Conservation (phyloP, 495 filamentous ascomycete genomes). For the Hyaloscypha finlandica region DNA sequence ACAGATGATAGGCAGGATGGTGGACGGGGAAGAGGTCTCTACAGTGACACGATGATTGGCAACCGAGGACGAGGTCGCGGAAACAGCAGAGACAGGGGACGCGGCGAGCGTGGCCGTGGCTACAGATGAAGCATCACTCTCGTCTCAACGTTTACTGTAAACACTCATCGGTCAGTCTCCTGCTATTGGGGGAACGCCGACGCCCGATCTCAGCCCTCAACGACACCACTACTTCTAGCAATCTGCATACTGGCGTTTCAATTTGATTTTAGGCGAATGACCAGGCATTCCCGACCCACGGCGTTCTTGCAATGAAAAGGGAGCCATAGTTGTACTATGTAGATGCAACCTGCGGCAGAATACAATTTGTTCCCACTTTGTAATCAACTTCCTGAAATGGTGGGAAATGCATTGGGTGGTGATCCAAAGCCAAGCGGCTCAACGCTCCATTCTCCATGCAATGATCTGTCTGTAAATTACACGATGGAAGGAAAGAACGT, state of each 20-base stretch:
- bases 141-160: background rate
- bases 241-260: background rate
- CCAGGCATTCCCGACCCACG: background rate
- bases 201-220: background rate
- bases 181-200: background rate
- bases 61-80: constrained; percentile 39
- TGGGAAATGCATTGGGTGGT: background rate
- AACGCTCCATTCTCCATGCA: constrained; percentile 10
- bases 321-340: background rate
- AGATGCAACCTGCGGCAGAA: background rate
- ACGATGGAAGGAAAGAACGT: constrained; percentile 3
- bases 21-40: constrained; percentile 36
- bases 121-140: constrained; percentile 32
- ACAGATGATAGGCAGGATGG: constrained; percentile 35
- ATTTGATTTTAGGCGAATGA: background rate
- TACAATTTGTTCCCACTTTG: background rate
- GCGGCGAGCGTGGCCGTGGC: constrained; percentile 28
- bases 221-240: background rate
- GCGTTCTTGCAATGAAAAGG: background rate
- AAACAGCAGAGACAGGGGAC: constrained; percentile 33
- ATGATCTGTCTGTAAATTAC: constrained; percentile 16
- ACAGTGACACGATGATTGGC: constrained; percentile 46
- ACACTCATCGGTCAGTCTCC: background rate
- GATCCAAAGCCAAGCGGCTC: constrained; percentile 12
- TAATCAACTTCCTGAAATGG: background rate